Percentiles rank a stretch among this genome's conserved stretches.
phyloP scores from a whole-genome alignment of 176 grass and related monocot species.

The Otatea glauca region DNA sequence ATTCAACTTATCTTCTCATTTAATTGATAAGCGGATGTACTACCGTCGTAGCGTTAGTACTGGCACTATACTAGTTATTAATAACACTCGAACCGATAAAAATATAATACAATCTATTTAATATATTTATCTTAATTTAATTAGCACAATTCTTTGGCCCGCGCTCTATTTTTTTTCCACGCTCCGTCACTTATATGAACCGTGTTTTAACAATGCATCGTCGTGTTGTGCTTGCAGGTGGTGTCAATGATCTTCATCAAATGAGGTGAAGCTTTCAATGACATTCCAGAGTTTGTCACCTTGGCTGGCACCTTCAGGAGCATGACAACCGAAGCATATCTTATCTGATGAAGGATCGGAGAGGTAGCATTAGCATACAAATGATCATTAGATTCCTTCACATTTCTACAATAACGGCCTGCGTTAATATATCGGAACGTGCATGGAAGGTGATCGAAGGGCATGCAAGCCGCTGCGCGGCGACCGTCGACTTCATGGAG shows the following conservation, averaged over 20 bases:
- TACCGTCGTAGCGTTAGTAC: too few relatives aligned
- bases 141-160: too few relatives aligned
- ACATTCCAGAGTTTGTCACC: conserved; percentile 58
- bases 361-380: conserved; percentile 40
- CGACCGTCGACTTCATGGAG: conserved; percentile 66
- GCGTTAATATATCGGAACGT: background rate
- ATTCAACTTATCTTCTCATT: too few relatives aligned
- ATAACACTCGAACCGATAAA: too few relatives aligned
- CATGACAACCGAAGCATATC: conserved; percentile 56
- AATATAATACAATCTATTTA: too few relatives aligned
- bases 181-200: too few relatives aligned
- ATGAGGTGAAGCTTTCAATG: conserved; percentile 71
- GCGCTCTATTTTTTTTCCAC: too few relatives aligned
- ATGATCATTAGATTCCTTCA: background rate
- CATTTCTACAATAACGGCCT: background rate
- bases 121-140: too few relatives aligned
- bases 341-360: conserved; percentile 58
- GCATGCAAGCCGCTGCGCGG: conserved; percentile 61
- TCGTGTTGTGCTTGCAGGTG: conserved; percentile 40
- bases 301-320: conserved; percentile 78
- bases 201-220: background rate
- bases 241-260: conserved; percentile 64
- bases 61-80: too few relatives aligned
- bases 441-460: conserved; percentile 53
- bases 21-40: too few relatives aligned